These are phyloP conservation scores for Gelatoporia subvermispora DNA, from an alignment of 768 basidiomycete species.

Conservation along the genomic window DNA sequence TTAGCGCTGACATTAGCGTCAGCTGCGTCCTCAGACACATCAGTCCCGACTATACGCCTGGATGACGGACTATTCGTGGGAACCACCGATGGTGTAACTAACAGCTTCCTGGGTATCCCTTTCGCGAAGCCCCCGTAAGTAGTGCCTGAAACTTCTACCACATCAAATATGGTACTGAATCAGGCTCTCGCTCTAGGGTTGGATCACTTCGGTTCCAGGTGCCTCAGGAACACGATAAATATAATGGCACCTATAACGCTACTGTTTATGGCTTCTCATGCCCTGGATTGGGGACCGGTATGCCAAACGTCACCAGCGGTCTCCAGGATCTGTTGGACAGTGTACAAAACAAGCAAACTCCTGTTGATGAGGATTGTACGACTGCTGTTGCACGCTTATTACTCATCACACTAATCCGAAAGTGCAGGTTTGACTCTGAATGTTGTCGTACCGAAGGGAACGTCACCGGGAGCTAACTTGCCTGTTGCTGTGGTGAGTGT, in stretches of 20 bases:
- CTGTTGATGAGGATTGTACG: conserved; percentile 10
- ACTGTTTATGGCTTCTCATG: conserved; percentile 34
- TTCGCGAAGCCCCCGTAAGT: conserved; percentile 15
- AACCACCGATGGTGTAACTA: conserved; percentile 4
- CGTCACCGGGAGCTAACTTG: conserved; percentile 8
- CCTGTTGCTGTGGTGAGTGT: conserved; percentile 13
- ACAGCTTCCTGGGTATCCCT: conserved; percentile 14
- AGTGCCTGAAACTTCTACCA: not conserved
- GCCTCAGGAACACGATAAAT: conserved; percentile 19
- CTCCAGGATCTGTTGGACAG: conserved; percentile 17
- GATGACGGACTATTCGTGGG: conserved; percentile 14
- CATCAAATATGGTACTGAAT: too few species aligned
- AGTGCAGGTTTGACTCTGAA: conserved; percentile 21
- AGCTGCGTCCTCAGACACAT: too few species aligned
- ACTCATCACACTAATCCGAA: not conserved
- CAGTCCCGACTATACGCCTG: not conserved
- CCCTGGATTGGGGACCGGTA: conserved; percentile 28
- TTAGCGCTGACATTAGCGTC: too few species aligned
- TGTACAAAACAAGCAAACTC: conserved; percentile 1
- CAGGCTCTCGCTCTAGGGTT: conserved; percentile 4
- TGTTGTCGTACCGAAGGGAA: conserved; percentile 16
- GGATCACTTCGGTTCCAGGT: conserved; percentile 19
- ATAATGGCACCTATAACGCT: conserved; percentile 31
- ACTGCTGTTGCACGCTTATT: too few species aligned
- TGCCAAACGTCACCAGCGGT: conserved; percentile 11